Conservation (phyloP, 2,329 filamentous ascomycete species). For the Fusarium chaquense region DNA sequence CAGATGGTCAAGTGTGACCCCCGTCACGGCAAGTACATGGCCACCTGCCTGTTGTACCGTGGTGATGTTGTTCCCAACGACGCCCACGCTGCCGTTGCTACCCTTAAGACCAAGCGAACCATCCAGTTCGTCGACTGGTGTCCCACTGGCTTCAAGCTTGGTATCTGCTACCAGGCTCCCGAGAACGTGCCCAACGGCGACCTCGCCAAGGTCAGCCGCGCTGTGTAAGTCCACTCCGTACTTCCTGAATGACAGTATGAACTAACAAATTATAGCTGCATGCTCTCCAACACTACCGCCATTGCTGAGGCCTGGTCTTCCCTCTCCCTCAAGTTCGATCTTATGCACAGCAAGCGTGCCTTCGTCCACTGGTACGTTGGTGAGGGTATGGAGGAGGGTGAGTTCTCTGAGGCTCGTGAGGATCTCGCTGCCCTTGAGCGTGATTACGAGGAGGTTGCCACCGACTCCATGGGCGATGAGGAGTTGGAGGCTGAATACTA, state of each 20-base stretch:
- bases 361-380: constrained; percentile 99
- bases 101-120: constrained; percentile 98
- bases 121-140: constrained; percentile 99
- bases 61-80: constrained; percentile 98
- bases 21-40: constrained; percentile 99
- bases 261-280: constrained; percentile 73
- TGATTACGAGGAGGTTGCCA: constrained; percentile 98
- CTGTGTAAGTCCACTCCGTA: constrained; percentile 78
- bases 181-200: constrained; percentile 97
- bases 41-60: constrained; percentile 96
- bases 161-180: constrained; percentile 99
- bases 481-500: constrained; percentile 95
- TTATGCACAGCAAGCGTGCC: constrained; percentile 99
- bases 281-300: constrained; percentile 98
- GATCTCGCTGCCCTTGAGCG: constrained; percentile 97
- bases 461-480: constrained; percentile 90
- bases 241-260: neutral
- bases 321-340: constrained; percentile 97
- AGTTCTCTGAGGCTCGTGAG: constrained; percentile 99
- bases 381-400: constrained; percentile 99
- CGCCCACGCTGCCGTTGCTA: constrained; percentile 89
- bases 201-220: constrained; percentile 96
- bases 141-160: constrained; percentile 99
- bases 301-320: constrained; percentile 98
- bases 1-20: constrained; percentile 99